Base-by-base conservation (phyloP, 257 asterid genomes). In the Lantana camara region DNA sequence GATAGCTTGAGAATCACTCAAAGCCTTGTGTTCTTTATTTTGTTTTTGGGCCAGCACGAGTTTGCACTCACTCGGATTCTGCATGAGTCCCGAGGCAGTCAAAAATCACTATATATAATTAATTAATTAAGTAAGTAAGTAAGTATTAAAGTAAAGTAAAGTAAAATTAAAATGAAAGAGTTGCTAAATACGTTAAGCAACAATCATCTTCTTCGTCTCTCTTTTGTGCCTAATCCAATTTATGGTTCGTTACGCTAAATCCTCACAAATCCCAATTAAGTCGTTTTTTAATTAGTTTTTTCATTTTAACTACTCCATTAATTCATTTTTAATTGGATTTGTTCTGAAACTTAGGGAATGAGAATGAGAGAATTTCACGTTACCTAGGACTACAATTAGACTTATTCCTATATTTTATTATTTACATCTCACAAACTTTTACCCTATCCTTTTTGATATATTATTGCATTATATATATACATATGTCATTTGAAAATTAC, bases 241-340 rank as follows among this genome's bases (percentile, higher is more conserved):
- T 73, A 75, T 78, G 83, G 80, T 79, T 83, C 90, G 92, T 88
- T 73, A 86, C 88, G 87, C 83, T 86, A 86, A 80, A 77, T 89
- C 73, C 82, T 86, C 95, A 70, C 96, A 66, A 73, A 73, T 83
- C 84, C 87, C 96, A 27, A 81, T 79, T 67, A 71, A 79, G 64
- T 64, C 6, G 56, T 34, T 54, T 1, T 8, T 47, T 44, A 53
- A 57, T 60, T 70, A 41, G 19, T 37, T n/a, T n/a, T n/a, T n/a
- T n/a, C n/a, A n/a, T n/a, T n/a, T 14, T 48, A 76, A 74, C 85
- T 50, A 73, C 77, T 77, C 79, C 79, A 62, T 63, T 52, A 34
- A 59, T 54, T 47, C 51, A 56, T 16, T 70, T 62, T 42, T 50
- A 58, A 60, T 40, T 47, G 17, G 64, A 62, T 21, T 42, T 71